A percentile compares a stretch with the other conserved stretches of the same genome.
Conservation (phyloP, 1,139 yeast genomes). For the Magnusiomyces tetraspermus region DNA sequence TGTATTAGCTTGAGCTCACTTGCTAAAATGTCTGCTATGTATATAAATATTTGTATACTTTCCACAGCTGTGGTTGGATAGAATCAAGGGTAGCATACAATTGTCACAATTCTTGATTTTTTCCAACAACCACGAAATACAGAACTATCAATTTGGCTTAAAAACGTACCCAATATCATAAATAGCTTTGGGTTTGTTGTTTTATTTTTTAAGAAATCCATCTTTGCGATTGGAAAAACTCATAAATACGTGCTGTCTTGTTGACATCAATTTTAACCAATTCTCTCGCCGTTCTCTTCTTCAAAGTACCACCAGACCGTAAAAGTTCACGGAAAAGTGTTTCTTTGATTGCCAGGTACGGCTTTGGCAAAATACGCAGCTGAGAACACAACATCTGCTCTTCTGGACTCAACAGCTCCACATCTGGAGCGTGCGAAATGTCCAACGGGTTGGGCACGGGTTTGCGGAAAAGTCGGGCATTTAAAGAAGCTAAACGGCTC, state of each 20-base stretch:
- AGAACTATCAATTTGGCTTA: no score
- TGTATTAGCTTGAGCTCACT: no score
- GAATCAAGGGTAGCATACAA: no score
- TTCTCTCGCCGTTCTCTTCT: constrained; percentile 76
- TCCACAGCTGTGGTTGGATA: no score
- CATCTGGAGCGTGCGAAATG: constrained; percentile 76
- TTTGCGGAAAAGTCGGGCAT: constrained; percentile 21
- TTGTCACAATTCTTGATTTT: no score
- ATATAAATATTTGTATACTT: no score
- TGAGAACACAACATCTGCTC: constrained; percentile 82
- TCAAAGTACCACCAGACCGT: constrained; percentile 72
- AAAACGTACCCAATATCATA: no score
- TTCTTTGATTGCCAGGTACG: constrained; percentile 86
- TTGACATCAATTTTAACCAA: constrained; percentile 74
- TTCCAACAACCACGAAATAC: no score
- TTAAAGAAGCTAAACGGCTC: constrained; percentile 9
- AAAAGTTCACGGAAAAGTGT: constrained; percentile 82
- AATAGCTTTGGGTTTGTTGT: no score
- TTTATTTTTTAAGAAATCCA: constrained; percentile 57
- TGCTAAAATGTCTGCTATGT: no score
- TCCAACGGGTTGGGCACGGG: constrained; percentile 39
- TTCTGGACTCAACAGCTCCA: constrained; percentile 68
- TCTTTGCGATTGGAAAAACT: constrained; percentile 83
- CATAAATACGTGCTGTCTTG: constrained; percentile 81
- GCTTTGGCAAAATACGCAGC: constrained; percentile 80